phyloP scores from a whole-genome alignment of 2,329 filamentous ascomycete species.

The Colletotrichum navitas region DNA sequence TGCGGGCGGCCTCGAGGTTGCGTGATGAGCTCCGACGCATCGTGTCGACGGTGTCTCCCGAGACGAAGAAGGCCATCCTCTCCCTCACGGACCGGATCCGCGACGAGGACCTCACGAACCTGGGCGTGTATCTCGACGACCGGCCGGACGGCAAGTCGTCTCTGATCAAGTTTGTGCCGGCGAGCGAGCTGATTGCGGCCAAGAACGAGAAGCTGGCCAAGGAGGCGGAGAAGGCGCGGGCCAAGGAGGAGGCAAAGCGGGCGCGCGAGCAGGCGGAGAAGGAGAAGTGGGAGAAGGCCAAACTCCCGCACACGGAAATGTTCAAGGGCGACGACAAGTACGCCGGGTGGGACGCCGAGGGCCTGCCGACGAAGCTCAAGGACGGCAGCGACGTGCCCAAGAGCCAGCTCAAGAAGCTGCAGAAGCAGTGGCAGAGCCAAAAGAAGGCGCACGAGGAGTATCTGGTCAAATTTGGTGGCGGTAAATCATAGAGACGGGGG shows the following conservation, averaged over 20 bases:
- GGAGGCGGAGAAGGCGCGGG: slow-evolving; percentile 70
- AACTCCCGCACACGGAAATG: slow-evolving; percentile 66
- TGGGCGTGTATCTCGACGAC: slow-evolving; percentile 91
- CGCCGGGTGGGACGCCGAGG: slow-evolving; percentile 84
- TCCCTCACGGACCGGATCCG: slow-evolving; percentile 83
- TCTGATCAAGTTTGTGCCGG: slow-evolving; percentile 76
- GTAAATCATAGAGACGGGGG: slow-evolving; percentile 35
- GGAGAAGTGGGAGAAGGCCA: slow-evolving; percentile 70
- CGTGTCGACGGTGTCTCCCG: slow-evolving; percentile 58
- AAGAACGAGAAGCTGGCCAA: slow-evolving; percentile 71
- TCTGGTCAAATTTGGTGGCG: slow-evolving; percentile 38
- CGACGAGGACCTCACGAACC: slow-evolving; percentile 82
- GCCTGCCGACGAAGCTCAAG: slow-evolving; percentile 81
- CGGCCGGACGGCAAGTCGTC: slow-evolving; percentile 75
- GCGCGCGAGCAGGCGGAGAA: slow-evolving; percentile 63
- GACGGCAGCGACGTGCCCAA: slow-evolving; percentile 86
- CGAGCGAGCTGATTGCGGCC: slow-evolving; percentile 67
- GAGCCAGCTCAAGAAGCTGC: slow-evolving; percentile 82
- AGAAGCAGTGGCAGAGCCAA: slow-evolving; percentile 91
- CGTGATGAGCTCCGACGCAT: slow-evolving; percentile 73
- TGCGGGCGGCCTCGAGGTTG: slow-evolving; percentile 66
- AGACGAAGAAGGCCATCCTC: slow-evolving; percentile 79
- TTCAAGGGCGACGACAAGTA: slow-evolving; percentile 72
- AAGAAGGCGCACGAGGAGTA: slow-evolving; percentile 84
- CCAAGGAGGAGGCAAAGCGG: slow-evolving; percentile 67